Base-by-base conservation (phyloP, 768 basidiomycete genomes). In the Boletus tylopilopsis region DNA sequence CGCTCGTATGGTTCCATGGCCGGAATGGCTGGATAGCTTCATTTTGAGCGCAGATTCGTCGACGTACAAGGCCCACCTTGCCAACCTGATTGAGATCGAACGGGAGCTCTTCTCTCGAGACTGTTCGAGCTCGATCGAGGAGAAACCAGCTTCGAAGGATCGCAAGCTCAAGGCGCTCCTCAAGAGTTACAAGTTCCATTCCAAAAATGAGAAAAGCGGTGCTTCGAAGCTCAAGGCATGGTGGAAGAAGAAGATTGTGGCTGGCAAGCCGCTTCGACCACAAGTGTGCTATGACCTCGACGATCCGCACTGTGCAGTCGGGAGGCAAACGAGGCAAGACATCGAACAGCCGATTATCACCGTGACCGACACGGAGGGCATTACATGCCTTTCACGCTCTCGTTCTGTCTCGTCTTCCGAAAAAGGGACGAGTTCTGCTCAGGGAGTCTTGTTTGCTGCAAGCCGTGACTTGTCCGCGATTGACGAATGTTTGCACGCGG, bases 161-260 rank as follows among this genome's bases (percentile, higher is more conserved):
- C 61, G 64, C 38, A 73, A 64, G 55, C 58, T 78, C 12, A 75
- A 74, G 54, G 68, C 69, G 15, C 64, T 75, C 27, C 52, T 74
- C 50, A 77, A 74, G 57, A 73, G 68, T 38, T 70, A 73, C 59
- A 74, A 71, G 41, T 68, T 73, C 32, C 49, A 66, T 38, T 37
- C 61, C 27, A 68, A 69, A 54, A 41, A 45, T 13, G 67, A 68
- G 44, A 62, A 61, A 18, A 61, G 69, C 15, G 73, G 76, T 13
- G 68, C 77, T 5, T 73, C 76, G 39, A 79, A 73, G 54, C 61
- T 87, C 38, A 84, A 79, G 55, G 73, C 77, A 5, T 87, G 85
- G 85, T 66, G 82, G 59, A 81, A 76, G 67, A 79, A 77, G 54
- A 84, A 84, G 53, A 71, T 85, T 24, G 56, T 68, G 8, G 61